Evolutionary conservation across 495 filamentous ascomycete species (phyloP), one percentile per base, ranked within the genome.

Genomic region (Cercophora samala): DNA sequence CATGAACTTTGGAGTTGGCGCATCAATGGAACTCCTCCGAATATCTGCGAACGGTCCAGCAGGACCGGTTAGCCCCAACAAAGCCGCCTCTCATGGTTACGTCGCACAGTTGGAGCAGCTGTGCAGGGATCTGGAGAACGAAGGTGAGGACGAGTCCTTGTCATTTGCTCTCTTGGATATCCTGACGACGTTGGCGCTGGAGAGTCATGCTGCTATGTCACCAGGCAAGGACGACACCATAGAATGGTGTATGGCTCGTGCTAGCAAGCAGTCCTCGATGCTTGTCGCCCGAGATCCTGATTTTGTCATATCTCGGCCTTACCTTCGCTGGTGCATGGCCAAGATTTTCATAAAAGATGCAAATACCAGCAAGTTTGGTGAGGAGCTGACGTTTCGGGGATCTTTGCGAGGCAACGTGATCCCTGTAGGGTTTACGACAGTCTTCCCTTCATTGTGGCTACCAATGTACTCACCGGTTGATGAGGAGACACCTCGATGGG

Each of bases 261-360:
- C 56, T 13, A 23, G 21, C 56, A 24, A 23, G 23, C 24, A 58
- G 6, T 3, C 37, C 5, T 19, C 11, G 11, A 54, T 15, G 62
- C 62, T 64, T 3, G 24, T 24, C 11, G 22, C 2, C 21, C 62
- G 19, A 5, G 37, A 64, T 24, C 25, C 25, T 5, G 21, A 42
- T 37, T 52, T 5, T 21, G 3, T 24, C 6, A 52, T 52, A 21
- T n/a, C 62, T 25, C 62, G 62, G 23, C 62, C 62, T 3, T 64
- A 52, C 42, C 62, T 64, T 19, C 42, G 22, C 46, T 64, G 62
- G 62, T 46, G 21, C 5, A 4, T 64, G 62, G 62, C 62, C 19
- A 11, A 58, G 56, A 24, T 58, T 4, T 23, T 58, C 4, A 24
- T 58, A 6, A 58, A 58, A 24, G n/a, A 58, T 15, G 8, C 15